phyloP scores from a whole-genome alignment of 1,284 basidiomycete species.

The Tausonia pullulans region DNA sequence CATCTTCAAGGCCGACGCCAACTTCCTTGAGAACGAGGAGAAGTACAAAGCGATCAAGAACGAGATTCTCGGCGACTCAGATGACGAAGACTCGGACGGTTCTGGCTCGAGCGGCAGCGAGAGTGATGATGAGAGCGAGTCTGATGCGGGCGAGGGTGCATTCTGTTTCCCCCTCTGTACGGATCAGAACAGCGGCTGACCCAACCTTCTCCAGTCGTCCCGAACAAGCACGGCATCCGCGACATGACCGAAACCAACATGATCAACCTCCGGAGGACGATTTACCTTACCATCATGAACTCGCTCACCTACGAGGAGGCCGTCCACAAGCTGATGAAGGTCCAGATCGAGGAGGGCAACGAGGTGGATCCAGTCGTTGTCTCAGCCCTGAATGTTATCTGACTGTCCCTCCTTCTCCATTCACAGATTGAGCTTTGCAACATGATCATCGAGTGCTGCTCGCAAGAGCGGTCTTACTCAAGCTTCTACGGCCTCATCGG shows the following conservation, averaged over 20 bases:
- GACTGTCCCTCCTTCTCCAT: neutral
- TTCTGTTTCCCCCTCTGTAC: neutral
- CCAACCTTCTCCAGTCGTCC: slow-evolving; percentile 41
- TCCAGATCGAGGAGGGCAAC: slow-evolving; percentile 80
- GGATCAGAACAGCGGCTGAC: neutral
- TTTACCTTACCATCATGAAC: slow-evolving; percentile 98
- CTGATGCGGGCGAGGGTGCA: slow-evolving; percentile 21
- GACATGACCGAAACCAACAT: slow-evolving; percentile 92
- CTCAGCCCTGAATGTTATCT: neutral
- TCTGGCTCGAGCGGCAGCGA: slow-evolving; percentile 39
- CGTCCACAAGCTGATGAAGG: slow-evolving; percentile 91
- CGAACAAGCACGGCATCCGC: slow-evolving; percentile 76
- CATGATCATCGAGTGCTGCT: slow-evolving; percentile 99
- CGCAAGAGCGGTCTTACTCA: slow-evolving; percentile 93
- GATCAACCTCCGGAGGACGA: slow-evolving; percentile 83
- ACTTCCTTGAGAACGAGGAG: slow-evolving; percentile 83
- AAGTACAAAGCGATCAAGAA: slow-evolving; percentile 82
- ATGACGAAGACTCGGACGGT: slow-evolving; percentile 43
- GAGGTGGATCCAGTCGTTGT: slow-evolving; percentile 49
- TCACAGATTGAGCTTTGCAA: slow-evolving; percentile 82
- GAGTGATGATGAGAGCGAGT: slow-evolving; percentile 52
- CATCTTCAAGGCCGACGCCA: slow-evolving; percentile 88
- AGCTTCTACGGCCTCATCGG: slow-evolving; percentile 93
- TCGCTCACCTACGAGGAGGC: slow-evolving; percentile 97
- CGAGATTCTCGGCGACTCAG: slow-evolving; percentile 72